A percentile compares a stretch with the other conserved stretches of the same genome.
Evolutionary conservation across 192 early-diverging fungal species (phyloP).

Genomic region (Podochytrium sp.): DNA sequence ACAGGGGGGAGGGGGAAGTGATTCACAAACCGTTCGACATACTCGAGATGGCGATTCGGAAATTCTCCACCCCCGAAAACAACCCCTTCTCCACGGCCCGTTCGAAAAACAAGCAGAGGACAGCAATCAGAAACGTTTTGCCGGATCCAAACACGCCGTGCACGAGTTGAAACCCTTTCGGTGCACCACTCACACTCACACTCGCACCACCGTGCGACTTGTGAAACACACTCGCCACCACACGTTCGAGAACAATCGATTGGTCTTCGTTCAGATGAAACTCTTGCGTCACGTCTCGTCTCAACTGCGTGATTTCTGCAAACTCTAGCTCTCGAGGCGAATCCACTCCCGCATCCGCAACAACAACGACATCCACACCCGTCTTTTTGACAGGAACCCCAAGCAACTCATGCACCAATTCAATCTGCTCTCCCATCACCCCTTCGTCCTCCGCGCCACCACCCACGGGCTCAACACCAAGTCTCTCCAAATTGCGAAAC

Average conservation of each 20-base stretch:
- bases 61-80: constrained; percentile 29
- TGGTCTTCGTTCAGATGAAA: constrained; percentile 45
- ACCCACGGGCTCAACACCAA: too few relatives aligned
- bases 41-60: constrained; percentile 42
- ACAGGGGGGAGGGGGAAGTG: neutral
- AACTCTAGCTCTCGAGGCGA: too few relatives aligned
- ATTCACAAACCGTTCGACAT: constrained; percentile 50
- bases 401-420: too few relatives aligned
- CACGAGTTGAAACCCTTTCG: constrained; percentile 22
- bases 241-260: constrained; percentile 16
- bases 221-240: neutral
- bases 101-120: constrained; percentile 46
- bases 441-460: too few relatives aligned
- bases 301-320: too few relatives aligned
- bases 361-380: neutral
- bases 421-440: too few relatives aligned
- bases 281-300: constrained; percentile 8
- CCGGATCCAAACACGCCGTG: constrained; percentile 56
- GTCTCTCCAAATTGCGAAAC: constrained; percentile 8
- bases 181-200: too few relatives aligned
- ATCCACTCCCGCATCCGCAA: neutral
- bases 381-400: too few relatives aligned
- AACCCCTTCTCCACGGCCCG: constrained; percentile 17
- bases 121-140: constrained; percentile 47
- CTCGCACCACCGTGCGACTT: too few relatives aligned